Percentiles rank a stretch among this genome's conserved stretches.
Conservation (phyloP, 805 yeast species). For the Zygoascus bituminiphila region DNA sequence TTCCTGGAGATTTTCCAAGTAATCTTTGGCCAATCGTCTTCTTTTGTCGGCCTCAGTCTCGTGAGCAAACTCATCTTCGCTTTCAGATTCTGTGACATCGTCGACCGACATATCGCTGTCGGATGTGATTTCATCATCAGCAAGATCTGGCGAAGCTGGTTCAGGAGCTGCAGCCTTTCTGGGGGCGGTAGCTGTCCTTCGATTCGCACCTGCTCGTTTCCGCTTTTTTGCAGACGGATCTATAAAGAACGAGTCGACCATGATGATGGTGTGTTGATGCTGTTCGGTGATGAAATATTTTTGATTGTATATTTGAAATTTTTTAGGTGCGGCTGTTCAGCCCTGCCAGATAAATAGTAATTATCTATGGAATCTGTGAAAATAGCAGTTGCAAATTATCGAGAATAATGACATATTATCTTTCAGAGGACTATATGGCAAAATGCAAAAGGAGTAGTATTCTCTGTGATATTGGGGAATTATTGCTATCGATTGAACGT, state of each 20-base stretch:
- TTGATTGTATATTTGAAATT: background rate
- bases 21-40: constrained; percentile 88
- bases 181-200: constrained; percentile 10
- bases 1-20: constrained; percentile 65
- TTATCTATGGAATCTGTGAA: too few species aligned
- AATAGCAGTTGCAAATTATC: too few species aligned
- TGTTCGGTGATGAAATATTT: background rate
- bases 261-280: constrained; percentile 7
- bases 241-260: constrained; percentile 24
- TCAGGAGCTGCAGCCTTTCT: background rate
- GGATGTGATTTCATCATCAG: constrained; percentile 32
- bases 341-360: too few species aligned
- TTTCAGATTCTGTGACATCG: constrained; percentile 64
- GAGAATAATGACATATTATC: too few species aligned
- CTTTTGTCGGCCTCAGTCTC: constrained; percentile 91
- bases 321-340: background rate
- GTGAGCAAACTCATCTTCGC: constrained; percentile 61
- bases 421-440: too few species aligned
- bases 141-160: constrained; percentile 23
- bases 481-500: too few species aligned
- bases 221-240: constrained; percentile 25
- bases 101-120: constrained; percentile 10
- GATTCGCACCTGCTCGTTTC: constrained; percentile 11
- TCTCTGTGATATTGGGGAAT: too few species aligned
- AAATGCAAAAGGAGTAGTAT: too few species aligned